Evolutionary conservation across 495 filamentous ascomycete species (phyloP).

Genomic region (Penicillium canescens): DNA sequence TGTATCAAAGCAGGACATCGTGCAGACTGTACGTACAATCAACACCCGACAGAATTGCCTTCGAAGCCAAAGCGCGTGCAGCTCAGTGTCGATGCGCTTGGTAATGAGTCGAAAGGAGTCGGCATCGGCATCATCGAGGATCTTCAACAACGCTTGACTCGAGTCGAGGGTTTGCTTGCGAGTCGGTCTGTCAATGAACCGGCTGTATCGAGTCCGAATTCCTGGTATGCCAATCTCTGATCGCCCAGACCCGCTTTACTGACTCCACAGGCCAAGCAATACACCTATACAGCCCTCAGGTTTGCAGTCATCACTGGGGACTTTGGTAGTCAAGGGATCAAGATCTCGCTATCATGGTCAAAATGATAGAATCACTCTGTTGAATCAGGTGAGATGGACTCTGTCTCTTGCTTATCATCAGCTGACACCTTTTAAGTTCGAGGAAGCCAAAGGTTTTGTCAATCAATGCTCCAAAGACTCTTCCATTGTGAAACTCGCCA

Average conservation of each 20-base stretch:
- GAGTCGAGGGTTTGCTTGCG: slow-evolving; percentile 21
- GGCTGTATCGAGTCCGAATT: slow-evolving; percentile 1
- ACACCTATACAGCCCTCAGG: neutral
- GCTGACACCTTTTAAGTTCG: slow-evolving; percentile 15
- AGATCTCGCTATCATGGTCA: slow-evolving; percentile 28
- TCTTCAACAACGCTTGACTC: slow-evolving; percentile 23
- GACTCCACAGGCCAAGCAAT: neutral
- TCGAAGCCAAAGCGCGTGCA: slow-evolving; percentile 17
- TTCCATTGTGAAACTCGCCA: slow-evolving; percentile 18
- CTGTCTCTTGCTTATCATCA: neutral
- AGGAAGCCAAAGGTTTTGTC: slow-evolving; percentile 26
- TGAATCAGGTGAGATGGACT: slow-evolving; percentile 18
- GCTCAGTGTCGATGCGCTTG: neutral
- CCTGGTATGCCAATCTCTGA: slow-evolving; percentile 8
- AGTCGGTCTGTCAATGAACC: neutral
- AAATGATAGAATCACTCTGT: slow-evolving; percentile 22
- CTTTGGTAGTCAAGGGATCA: slow-evolving; percentile 26
- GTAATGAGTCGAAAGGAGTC: neutral
- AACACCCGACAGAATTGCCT: slow-evolving; percentile 6
- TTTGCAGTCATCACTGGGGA: slow-evolving; percentile 10
- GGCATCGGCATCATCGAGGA: slow-evolving; percentile 26
- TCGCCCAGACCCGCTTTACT: neutral
- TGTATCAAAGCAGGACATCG: slow-evolving; percentile 23
- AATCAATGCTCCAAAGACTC: slow-evolving; percentile 19
- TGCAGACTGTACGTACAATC: slow-evolving; percentile 20